phyloP scores from a whole-genome alignment of 805 yeast genomes.

The Saturnispora sekii region DNA sequence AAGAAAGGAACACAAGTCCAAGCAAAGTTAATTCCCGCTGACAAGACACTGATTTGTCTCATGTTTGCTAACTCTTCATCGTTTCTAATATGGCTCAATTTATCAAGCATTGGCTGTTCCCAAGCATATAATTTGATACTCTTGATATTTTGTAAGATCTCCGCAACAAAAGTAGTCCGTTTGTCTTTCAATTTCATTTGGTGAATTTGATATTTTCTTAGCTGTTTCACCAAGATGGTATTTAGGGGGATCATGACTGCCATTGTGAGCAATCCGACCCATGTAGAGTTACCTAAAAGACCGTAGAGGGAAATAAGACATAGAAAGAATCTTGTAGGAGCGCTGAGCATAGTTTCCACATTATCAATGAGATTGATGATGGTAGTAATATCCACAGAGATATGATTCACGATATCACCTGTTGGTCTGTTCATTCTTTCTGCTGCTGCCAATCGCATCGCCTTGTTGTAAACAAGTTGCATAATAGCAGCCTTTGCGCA shows the following conservation, averaged over 20 bases:
- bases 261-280: conserved; percentile 48
- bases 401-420: conserved; percentile 72
- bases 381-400: conserved; percentile 66
- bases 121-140: conserved; percentile 60
- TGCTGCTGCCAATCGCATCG: conserved; percentile 57
- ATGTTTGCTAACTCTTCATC: conserved; percentile 45
- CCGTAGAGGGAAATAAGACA: conserved; percentile 46
- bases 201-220: conserved; percentile 37
- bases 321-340: conserved; percentile 46
- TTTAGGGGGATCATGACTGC: conserved; percentile 50
- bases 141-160: conserved; percentile 49
- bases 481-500: conserved; percentile 56
- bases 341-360: conserved; percentile 45
- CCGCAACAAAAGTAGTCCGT: conserved; percentile 50
- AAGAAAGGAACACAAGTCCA: conserved; percentile 60
- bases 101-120: conserved; percentile 55
- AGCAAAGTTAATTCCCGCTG: conserved; percentile 40
- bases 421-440: conserved; percentile 51
- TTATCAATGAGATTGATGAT: conserved; percentile 50
- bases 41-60: conserved; percentile 37
- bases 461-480: conserved; percentile 60
- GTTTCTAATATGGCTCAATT: conserved; percentile 45
- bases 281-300: conserved; percentile 47
- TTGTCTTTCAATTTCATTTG: conserved; percentile 57
- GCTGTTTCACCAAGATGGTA: conserved; percentile 34